Conservation (phyloP, 2,329 filamentous ascomycete species). For the Diaporthe amygdali region DNA sequence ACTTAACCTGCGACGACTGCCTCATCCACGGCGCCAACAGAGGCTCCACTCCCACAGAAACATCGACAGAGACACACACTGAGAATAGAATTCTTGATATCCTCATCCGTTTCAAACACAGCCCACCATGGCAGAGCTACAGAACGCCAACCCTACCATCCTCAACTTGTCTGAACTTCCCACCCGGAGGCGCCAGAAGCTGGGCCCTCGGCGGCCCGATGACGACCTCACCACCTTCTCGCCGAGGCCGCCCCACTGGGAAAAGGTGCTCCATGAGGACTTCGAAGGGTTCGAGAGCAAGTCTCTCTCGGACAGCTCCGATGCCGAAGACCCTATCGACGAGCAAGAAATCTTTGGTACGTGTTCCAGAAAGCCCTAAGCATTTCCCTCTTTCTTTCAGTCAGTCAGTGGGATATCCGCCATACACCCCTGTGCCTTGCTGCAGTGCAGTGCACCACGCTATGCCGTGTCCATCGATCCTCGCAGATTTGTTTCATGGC, state of each 20-base stretch:
- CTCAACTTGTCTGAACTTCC: slow-evolving; percentile 87
- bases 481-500: slow-evolving; percentile 2
- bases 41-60: slow-evolving; percentile 4
- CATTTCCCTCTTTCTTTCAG: background rate
- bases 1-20: slow-evolving; percentile 20
- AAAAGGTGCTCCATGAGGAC: slow-evolving; percentile 34
- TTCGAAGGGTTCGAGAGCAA: slow-evolving; percentile 37
- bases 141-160: slow-evolving; percentile 94
- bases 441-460: background rate
- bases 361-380: background rate
- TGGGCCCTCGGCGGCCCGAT: slow-evolving; percentile 52
- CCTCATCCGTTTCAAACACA: slow-evolving; percentile 27
- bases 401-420: background rate
- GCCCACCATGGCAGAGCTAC: slow-evolving; percentile 48
- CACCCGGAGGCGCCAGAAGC: slow-evolving; percentile 68
- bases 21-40: slow-evolving; percentile 6
- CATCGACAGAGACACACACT: background rate
- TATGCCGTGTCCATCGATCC: background rate
- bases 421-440: background rate
- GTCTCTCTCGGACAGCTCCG: slow-evolving; percentile 46
- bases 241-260: slow-evolving; percentile 35
- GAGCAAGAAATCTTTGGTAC: slow-evolving; percentile 95
- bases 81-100: background rate
- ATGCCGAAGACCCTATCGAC: slow-evolving; percentile 84
- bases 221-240: slow-evolving; percentile 52